A percentile compares a stretch with the other conserved stretches of the same genome.
Evolutionary conservation across 2,329 filamentous ascomycete species (phyloP).

Genomic region (Uncinocarpus reesii): DNA sequence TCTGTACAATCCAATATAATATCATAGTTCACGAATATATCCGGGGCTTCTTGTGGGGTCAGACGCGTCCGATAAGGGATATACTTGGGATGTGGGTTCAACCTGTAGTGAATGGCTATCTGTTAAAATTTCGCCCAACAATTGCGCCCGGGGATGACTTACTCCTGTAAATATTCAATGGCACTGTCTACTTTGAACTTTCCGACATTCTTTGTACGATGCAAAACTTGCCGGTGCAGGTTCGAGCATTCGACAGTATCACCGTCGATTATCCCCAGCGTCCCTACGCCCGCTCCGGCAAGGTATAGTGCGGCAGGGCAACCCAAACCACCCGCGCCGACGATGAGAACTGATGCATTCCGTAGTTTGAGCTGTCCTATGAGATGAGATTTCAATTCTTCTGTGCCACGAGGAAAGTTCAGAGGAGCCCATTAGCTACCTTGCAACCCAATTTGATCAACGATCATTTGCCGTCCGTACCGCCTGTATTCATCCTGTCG

Average conservation of each 20-base stretch:
- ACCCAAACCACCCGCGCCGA: constrained; percentile 81
- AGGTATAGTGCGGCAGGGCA: constrained; percentile 91
- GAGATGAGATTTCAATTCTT: too few species aligned
- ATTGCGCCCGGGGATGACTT: constrained; percentile 20
- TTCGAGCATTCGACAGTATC: constrained; percentile 85
- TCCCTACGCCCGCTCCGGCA: constrained; percentile 76
- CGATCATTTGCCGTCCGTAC: constrained; percentile 84
- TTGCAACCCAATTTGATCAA: constrained; percentile 67
- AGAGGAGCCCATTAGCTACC: too few species aligned
- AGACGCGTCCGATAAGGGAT: constrained; percentile 54
- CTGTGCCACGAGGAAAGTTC: too few species aligned
- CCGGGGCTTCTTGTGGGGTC: constrained; percentile 55
- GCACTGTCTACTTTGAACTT: constrained; percentile 73
- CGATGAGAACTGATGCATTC: constrained; percentile 60
- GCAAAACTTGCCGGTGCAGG: constrained; percentile 81
- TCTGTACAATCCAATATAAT: constrained; percentile 91
- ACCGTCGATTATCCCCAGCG: constrained; percentile 73
- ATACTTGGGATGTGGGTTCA: constrained; percentile 64
- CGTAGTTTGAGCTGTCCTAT: constrained; percentile 69
- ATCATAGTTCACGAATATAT: constrained; percentile 62
- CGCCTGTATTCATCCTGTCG: constrained; percentile 64
- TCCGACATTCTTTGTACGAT: constrained; percentile 60
- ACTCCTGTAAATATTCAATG: constrained; percentile 49
- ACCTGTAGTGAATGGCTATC: constrained; percentile 33
- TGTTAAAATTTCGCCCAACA: not conserved